Evolutionary conservation across 805 yeast genomes (phyloP).

Genomic region (Blastobotrys peoriensis): DNA sequence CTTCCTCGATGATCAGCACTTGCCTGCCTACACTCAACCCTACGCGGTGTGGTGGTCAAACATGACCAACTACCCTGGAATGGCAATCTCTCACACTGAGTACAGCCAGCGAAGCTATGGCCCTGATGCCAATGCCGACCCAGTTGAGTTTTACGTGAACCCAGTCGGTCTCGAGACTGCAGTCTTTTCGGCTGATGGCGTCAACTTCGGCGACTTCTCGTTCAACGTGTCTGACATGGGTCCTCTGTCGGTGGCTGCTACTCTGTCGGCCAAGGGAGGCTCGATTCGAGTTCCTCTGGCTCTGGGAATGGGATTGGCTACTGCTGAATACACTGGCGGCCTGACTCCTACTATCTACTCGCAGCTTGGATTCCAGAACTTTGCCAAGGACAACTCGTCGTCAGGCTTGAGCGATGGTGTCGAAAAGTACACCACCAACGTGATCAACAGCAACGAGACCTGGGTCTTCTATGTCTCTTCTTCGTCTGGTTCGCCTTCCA

Average conservation of each 20-base stretch:
- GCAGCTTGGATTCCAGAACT: constrained; percentile 39
- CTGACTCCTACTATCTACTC: constrained; percentile 43
- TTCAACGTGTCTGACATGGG: constrained; percentile 43
- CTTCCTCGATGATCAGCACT: constrained; percentile 48
- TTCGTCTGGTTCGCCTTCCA: constrained; percentile 23
- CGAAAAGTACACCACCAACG: constrained; percentile 36
- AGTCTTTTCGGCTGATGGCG: constrained; percentile 48
- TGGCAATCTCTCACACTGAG: constrained; percentile 56
- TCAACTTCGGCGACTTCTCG: constrained; percentile 35
- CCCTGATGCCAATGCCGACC: constrained; percentile 37
- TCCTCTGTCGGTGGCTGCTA: constrained; percentile 46
- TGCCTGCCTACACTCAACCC: constrained; percentile 60
- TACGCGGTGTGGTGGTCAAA: constrained; percentile 55
- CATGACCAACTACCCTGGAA: constrained; percentile 41
- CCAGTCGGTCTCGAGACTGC: constrained; percentile 53
- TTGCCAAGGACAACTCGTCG: constrained; percentile 38
- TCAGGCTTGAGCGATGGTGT: constrained; percentile 35
- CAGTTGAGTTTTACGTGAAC: constrained; percentile 45
- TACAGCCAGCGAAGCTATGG: constrained; percentile 38
- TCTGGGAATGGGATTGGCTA: constrained; percentile 79
- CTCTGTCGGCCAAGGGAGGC: constrained; percentile 27
- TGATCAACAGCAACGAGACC: constrained; percentile 31
- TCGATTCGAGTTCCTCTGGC: constrained; percentile 53
- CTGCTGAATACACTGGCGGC: constrained; percentile 50
- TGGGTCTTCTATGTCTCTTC: constrained; percentile 26